Conservation (phyloP, 2,329 filamentous ascomycete species). For the Aspergillus hortae region DNA sequence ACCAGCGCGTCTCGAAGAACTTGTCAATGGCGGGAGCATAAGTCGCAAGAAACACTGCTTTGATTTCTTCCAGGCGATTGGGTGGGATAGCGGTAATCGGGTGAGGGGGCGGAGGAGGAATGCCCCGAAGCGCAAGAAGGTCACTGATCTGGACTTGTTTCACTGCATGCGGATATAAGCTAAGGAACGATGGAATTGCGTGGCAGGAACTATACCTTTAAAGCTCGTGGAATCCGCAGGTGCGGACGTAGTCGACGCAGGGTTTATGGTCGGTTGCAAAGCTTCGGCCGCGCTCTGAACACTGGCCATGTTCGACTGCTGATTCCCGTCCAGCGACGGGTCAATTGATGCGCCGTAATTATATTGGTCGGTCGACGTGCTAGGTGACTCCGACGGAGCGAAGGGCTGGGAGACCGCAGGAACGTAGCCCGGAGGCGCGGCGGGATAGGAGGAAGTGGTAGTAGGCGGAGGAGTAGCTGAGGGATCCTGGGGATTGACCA, state of each 20-base stretch:
- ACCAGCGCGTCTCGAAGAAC: conserved; percentile 84
- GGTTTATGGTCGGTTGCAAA: conserved; percentile 23
- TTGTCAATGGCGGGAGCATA: conserved; percentile 71
- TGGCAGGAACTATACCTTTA: conserved; percentile 41
- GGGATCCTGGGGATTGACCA: conserved; percentile 39
- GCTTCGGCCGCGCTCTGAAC: conserved; percentile 31
- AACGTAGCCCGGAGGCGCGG: conserved; percentile 38
- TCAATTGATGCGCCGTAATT: conserved; percentile 64
- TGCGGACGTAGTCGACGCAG: conserved; percentile 17
- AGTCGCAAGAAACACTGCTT: conserved; percentile 68
- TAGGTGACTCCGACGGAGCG: conserved; percentile 37
- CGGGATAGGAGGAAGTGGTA: conserved; percentile 28
- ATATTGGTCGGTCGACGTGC: conserved; percentile 45
- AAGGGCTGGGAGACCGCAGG: conserved; percentile 38
- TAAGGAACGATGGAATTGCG: neutral
- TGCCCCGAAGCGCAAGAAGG: conserved; percentile 62
- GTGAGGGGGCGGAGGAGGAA: conserved; percentile 56
- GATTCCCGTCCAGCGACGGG: conserved; percentile 57
- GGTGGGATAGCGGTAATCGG: conserved; percentile 45
- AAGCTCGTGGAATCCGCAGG: conserved; percentile 44
- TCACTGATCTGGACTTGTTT: conserved; percentile 71
- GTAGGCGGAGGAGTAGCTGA: conserved; percentile 16
- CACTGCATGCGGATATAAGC: conserved; percentile 49
- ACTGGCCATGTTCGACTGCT: conserved; percentile 28
- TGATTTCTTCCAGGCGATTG: conserved; percentile 61